Percentiles rank a stretch among this genome's conserved stretches.
Evolutionary conservation across 371 early-diverging fungal species (phyloP).

Genomic region (Sporodiniella umbellata): DNA sequence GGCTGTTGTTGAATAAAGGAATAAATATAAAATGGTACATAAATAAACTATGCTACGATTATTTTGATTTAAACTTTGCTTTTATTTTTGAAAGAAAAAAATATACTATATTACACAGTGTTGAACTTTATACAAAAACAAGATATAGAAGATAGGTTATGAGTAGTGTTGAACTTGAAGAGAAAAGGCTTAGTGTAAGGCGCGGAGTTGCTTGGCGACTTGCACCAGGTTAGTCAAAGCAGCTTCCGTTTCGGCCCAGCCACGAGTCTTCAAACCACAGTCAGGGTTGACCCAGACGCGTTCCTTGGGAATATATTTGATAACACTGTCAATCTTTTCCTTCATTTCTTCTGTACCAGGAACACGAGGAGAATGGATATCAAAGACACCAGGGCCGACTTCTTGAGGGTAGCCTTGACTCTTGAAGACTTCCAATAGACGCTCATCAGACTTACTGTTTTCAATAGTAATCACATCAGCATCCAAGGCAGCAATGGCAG

Average conservation of each 20-base stretch:
- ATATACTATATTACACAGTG: conserved; percentile 17
- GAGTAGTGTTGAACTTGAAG: conserved; percentile 22
- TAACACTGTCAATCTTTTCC: conserved; percentile 72
- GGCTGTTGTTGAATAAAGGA: too few species aligned
- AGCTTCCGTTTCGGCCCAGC: conserved; percentile 89
- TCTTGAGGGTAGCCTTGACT: conserved; percentile 81
- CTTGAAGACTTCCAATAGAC: conserved; percentile 87
- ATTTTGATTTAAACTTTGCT: too few species aligned
- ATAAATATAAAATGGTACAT: too few species aligned
- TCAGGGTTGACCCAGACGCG: conserved; percentile 97
- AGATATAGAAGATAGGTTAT: conserved; percentile 1
- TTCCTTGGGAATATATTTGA: conserved; percentile 72
- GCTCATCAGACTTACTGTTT: conserved; percentile 93
- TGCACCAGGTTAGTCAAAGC: conserved; percentile 83
- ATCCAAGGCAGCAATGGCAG: conserved; percentile 85
- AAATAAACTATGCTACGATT: too few species aligned
- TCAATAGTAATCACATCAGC: conserved; percentile 97
- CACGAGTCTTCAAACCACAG: conserved; percentile 96
- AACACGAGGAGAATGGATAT: conserved; percentile 96
- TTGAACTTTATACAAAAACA: conserved; percentile 25
- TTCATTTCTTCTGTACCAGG: conserved; percentile 89
- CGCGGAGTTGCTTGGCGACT: conserved; percentile 73
- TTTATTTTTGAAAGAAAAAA: neutral
- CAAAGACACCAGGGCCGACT: conserved; percentile 95
- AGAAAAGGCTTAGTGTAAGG: conserved; percentile 21